phyloP scores from a whole-genome alignment of 2,329 filamentous ascomycete genomes.

The Kalaharituber pfeilii region DNA sequence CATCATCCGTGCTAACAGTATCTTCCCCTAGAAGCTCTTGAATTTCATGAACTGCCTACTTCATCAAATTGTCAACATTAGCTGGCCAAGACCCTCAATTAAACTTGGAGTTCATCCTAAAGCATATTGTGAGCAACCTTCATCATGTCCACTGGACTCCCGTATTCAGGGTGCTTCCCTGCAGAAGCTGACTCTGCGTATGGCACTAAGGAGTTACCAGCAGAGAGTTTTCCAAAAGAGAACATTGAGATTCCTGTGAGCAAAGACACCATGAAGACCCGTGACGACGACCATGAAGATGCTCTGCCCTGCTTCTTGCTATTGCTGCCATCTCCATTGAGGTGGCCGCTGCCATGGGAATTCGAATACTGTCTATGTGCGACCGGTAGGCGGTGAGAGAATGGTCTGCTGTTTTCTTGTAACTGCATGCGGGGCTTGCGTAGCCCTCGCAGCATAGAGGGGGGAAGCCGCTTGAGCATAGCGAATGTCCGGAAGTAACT shows the following conservation, averaged over 20 bases:
- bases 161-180: neutral
- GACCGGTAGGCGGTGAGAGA: too few relatives aligned
- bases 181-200: neutral
- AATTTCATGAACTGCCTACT: neutral
- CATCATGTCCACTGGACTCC: neutral
- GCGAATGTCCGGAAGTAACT: too few relatives aligned
- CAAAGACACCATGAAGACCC: neutral
- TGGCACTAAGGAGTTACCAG: neutral
- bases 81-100: neutral
- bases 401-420: too few relatives aligned
- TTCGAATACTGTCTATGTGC: neutral
- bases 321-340: too few relatives aligned
- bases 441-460: too few relatives aligned
- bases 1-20: conserved; percentile 44
- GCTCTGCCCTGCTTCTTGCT: neutral
- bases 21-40: conserved; percentile 30
- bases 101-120: neutral
- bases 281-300: neutral
- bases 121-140: neutral
- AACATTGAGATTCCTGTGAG: neutral
- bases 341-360: too few relatives aligned
- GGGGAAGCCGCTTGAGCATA: too few relatives aligned
- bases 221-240: neutral
- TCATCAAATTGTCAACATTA: neutral
- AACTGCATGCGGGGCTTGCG: too few relatives aligned